These are phyloP conservation scores for Cryphonectria japonica DNA, from an alignment of 2,329 filamentous ascomycete species.

Conservation along the genomic window DNA sequence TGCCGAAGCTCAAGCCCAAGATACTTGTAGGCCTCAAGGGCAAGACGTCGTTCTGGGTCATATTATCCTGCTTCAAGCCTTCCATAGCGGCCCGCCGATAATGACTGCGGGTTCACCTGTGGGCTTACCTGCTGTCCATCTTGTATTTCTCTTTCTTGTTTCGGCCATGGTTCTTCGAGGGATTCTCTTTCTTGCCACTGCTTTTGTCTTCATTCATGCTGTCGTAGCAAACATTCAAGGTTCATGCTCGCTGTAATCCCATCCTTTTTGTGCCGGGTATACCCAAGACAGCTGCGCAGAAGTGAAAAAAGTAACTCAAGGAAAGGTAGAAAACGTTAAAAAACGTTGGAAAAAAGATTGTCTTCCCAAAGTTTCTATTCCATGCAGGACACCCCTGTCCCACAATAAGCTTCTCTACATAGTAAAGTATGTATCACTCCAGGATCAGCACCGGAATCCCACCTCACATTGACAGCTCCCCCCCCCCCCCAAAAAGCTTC, in stretches of 20 bases:
- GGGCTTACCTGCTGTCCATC: no score
- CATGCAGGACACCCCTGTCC: not conserved
- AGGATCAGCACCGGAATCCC: not conserved
- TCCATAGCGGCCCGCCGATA: not conserved
- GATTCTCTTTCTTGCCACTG: not conserved
- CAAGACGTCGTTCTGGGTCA: not conserved
- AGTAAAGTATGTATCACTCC: not conserved
- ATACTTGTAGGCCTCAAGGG: not conserved
- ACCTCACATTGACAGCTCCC: not conserved
- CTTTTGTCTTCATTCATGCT: not conserved
- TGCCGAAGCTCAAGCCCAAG: not conserved
- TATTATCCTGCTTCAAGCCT: not conserved
- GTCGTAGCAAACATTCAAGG: not conserved
- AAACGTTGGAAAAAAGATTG: not conserved
- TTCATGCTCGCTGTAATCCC: not conserved
- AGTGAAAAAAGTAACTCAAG: not conserved
- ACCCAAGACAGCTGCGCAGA: not conserved
- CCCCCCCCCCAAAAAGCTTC: no score
- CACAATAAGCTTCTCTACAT: not conserved
- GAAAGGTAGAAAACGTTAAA: not conserved
- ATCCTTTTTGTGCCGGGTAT: not conserved
- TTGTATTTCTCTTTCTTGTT: no score
- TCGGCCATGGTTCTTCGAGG: no score
- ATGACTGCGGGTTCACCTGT: not conserved
- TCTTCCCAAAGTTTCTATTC: not conserved